phyloP scores from a whole-genome alignment of 2,329 filamentous ascomycete genomes.

The Colletotrichum tofieldiae region DNA sequence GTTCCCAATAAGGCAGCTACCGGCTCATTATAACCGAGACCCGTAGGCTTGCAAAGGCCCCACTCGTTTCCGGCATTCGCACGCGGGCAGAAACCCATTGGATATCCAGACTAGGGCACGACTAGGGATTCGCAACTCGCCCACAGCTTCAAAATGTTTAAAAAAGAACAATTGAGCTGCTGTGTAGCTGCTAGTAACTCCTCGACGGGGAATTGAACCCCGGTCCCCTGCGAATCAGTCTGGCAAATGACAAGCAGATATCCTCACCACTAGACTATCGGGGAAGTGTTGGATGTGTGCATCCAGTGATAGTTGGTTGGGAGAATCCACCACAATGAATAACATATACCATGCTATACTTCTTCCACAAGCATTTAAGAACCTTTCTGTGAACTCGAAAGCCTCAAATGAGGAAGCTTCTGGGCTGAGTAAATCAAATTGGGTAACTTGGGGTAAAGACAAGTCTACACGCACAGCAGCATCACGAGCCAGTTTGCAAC shows the following conservation, averaged over 20 bases:
- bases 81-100: not conserved
- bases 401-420: not conserved
- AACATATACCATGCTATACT: not conserved
- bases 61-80: not conserved
- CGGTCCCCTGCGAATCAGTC: conserved; percentile 12
- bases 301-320: not conserved
- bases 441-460: not conserved
- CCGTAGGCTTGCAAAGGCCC: not conserved
- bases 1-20: not conserved
- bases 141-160: not conserved
- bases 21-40: too few species aligned
- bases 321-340: accelerated
- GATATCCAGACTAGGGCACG: not conserved
- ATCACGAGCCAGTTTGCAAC: not conserved
- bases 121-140: not conserved
- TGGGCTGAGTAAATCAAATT: not conserved
- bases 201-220: conserved; percentile 13
- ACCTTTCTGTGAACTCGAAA: not conserved
- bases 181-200: not conserved
- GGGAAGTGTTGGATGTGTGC: not conserved
- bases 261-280: conserved; percentile 25
- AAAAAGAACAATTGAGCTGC: not conserved
- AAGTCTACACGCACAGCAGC: not conserved
- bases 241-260: conserved; percentile 12
- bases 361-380: not conserved